Base-by-base conservation (phyloP, 2,329 filamentous ascomycete species). In the Beauveria sp. region DNA sequence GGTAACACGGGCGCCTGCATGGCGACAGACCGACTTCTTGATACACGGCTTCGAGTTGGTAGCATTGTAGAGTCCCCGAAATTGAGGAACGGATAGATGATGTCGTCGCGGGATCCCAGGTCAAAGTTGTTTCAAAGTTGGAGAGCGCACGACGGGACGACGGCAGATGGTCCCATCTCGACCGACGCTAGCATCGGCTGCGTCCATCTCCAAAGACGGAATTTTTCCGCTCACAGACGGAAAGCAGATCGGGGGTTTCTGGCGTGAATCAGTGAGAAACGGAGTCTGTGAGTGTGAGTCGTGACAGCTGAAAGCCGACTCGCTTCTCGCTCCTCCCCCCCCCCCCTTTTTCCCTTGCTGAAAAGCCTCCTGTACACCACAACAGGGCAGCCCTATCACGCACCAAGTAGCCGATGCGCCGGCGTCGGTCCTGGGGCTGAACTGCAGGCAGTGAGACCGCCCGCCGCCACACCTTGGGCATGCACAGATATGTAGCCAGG, bases 371-470 rank as follows among this genome's bases (percentile, higher is more conserved):
- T 14, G 9, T 10, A 38, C 26, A 30, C 26, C 26, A 43, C 7
- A 5, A 55, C 40, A 49, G 28, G 47, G 24, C 40, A 59, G 49
- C 57, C 57, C 57, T 59, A 59, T 45, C 57, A 30, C 56, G 43
- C 56, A 28, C 22, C 54, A 24, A 34, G 38, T 34, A n/a, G 56
- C 30, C 24, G 38, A 58, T 59, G 49, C 47, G 57, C 56, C 49
- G 57, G 57, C 49, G 57, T 59, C 57, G 57, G 57, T 59, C 49
- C 49, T 59, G 57, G 49, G 57, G 57, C 57, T 59, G 57, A 59
- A 18, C 18, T 28, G 46, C 57, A 53, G n/a, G 38, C n/a, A 50
- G 57, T 43, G 34, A 59, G 56, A 59, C 56, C 1, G 26, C 26
- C 26, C 54, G 42, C 40, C 52, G n/a, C 42, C 55, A 56, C 42